Evolutionary conservation across 768 basidiomycete genomes (phyloP).

Genomic region (Rhizopogon rudus): DNA sequence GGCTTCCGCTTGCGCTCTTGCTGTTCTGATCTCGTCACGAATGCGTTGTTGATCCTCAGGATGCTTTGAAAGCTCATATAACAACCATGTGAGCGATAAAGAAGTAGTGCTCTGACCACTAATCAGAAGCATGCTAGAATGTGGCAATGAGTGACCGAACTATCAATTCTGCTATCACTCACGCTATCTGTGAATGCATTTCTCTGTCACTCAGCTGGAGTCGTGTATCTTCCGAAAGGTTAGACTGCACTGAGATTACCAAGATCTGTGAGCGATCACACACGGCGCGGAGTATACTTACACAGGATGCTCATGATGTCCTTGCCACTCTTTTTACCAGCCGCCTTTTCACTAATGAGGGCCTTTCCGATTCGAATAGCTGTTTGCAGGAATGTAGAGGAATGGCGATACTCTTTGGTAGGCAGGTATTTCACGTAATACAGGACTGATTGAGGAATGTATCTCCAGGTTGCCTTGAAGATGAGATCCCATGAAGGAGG

Average conservation of each 20-base stretch:
- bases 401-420: conserved; percentile 20
- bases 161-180: conserved; percentile 8
- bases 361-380: conserved; percentile 17
- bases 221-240: conserved; percentile 22
- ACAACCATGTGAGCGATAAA: conserved; percentile 4
- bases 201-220: conserved; percentile 24
- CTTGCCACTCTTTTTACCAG: conserved; percentile 18
- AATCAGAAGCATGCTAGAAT: conserved; percentile 10
- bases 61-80: conserved; percentile 12
- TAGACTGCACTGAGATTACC: conserved; percentile 22
- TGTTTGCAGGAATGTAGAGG: conserved; percentile 18
- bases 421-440: conserved; percentile 23
- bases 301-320: conserved; percentile 31
- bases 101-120: conserved; percentile 16
- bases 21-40: conserved; percentile 12
- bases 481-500: conserved; percentile 18
- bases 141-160: conserved; percentile 20
- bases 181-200: conserved; percentile 29
- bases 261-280: neutral
- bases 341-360: conserved; percentile 17
- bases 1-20: conserved; percentile 14
- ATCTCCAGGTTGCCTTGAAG: conserved; percentile 23
- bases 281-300: neutral
- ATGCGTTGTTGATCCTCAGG: conserved; percentile 11
- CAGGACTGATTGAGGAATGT: conserved; percentile 21